These are phyloP conservation scores for Vicia faba DNA, from an alignment of 306 rosid species.

Conservation along the genomic window DNA sequence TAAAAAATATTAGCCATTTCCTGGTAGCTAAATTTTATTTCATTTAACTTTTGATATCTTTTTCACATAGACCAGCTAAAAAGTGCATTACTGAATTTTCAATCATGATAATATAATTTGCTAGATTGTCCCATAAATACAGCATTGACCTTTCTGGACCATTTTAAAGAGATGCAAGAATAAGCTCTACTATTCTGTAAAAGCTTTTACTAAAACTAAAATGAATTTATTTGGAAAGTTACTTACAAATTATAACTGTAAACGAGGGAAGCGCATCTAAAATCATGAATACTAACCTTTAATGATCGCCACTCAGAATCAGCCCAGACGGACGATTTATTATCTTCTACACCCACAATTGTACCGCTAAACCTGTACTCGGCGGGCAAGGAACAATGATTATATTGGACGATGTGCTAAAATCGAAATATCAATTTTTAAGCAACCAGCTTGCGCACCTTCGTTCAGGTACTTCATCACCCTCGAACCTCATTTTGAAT, in stretches of 20 bases:
- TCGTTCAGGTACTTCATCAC: conserved; percentile 98
- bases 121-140: conserved; percentile 22
- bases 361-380: conserved; percentile 92
- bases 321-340: conserved; percentile 70
- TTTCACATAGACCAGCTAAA: conserved; percentile 3
- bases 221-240: neutral
- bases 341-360: conserved; percentile 92
- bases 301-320: conserved; percentile 97
- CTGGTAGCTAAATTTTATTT: conserved; percentile 20
- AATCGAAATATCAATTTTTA: conserved; percentile 31
- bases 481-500: conserved; percentile 98
- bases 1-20: conserved; percentile 13
- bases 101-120: conserved; percentile 25
- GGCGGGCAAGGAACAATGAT: conserved; percentile 6
- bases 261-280: conserved; percentile 11
- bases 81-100: neutral
- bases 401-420: conserved; percentile 13
- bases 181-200: conserved; percentile 16
- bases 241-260: conserved; percentile 16
- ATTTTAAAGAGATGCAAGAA: conserved; percentile 34
- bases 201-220: conserved; percentile 3
- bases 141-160: conserved; percentile 22
- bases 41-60: conserved; percentile 6
- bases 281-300: conserved; percentile 55
- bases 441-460: conserved; percentile 54